A percentile compares a stretch with the other conserved stretches of the same genome.
Conservation (phyloP, 2,329 filamentous ascomycete species). For the Botrytis pseudocinerea region DNA sequence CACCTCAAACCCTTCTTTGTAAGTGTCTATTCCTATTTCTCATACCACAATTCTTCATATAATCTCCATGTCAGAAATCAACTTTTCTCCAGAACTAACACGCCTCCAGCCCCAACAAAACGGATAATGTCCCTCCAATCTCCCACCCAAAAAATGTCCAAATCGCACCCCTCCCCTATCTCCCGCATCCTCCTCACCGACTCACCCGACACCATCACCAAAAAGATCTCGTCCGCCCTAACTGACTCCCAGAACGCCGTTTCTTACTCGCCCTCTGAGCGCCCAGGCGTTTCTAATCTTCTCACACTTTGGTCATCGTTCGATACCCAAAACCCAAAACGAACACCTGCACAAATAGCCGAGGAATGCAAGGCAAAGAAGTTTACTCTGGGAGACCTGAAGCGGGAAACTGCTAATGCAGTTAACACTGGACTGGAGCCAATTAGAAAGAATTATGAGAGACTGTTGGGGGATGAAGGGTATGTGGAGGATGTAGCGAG, state of each 20-base stretch:
- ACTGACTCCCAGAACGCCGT: conserved; percentile 72
- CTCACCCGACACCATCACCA: conserved; percentile 58
- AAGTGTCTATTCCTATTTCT: conserved; percentile 32
- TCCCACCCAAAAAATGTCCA: conserved; percentile 88
- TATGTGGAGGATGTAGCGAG: conserved; percentile 59
- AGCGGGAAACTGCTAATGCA: conserved; percentile 60
- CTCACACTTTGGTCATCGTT: conserved; percentile 77
- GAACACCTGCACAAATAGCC: conserved; percentile 47
- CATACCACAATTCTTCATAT: neutral
- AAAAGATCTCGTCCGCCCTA: conserved; percentile 70
- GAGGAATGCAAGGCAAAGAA: conserved; percentile 41
- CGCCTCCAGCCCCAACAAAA: conserved; percentile 57
- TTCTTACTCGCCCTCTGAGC: conserved; percentile 65
- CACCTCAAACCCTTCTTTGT: conserved; percentile 74
- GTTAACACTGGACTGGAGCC: conserved; percentile 55
- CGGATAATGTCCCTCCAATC: conserved; percentile 87
- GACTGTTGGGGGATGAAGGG: conserved; percentile 51
- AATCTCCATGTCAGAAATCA: neutral
- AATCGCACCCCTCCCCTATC: conserved; percentile 70
- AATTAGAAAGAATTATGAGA: conserved; percentile 58
- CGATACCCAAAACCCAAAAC: conserved; percentile 45
- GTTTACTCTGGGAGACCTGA: conserved; percentile 58
- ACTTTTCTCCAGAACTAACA: conserved; percentile 1
- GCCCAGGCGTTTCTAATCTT: conserved; percentile 87
- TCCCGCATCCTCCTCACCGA: conserved; percentile 87